Evolutionary conservation across 2,329 filamentous ascomycete genomes (phyloP), one percentile per base, ranked within the genome.

Genomic region (Phyllosticta citriasiana): DNA sequence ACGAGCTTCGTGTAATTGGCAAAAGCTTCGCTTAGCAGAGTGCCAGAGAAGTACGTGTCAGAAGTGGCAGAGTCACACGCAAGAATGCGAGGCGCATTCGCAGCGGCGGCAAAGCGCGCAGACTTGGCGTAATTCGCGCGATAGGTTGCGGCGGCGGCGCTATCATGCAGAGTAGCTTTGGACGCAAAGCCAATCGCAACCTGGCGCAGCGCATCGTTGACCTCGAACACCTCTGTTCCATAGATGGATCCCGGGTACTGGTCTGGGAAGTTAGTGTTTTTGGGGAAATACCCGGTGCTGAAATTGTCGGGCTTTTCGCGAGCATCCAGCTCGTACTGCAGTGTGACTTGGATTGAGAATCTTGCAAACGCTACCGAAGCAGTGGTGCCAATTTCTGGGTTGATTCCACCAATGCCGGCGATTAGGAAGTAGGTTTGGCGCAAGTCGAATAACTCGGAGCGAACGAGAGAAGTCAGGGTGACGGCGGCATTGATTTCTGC

Each of bases 241-340:
- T 76, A 77, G 60, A 77, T 72, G 14, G 27, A 62, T 58, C 27
- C 64, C 1, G 74, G 75, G 63, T 76, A 77, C 52, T 72, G 66
- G 53, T 79, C 72, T 0, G 87, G 84, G 5, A 69, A 66, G 25
- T 77, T 70, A 24, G 80, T 77, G 16, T 86, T 88, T 67, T 84
- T 85, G 1, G 86, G 81, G 30, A 91, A 78, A 70, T 91, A 91
- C 4, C 87, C 87, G 0, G 86, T 88, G 0, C 80, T 76, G 73
- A 81, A 89, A 70, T 85, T 85, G 1, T 69, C 68, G 0, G 87
- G 85, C 35, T 89, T 82, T 63, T 89, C 87, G 35, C 88, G 82
- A 1, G 82, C 76, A 66, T 91, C 88, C 63, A 91, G 83, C 72
- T 91, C 88, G 65, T 90, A 88, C 71, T 91, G 88, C 59, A 91